phyloP scores from a whole-genome alignment of 2,329 filamentous ascomycete species.

The Penicillium sp. region DNA sequence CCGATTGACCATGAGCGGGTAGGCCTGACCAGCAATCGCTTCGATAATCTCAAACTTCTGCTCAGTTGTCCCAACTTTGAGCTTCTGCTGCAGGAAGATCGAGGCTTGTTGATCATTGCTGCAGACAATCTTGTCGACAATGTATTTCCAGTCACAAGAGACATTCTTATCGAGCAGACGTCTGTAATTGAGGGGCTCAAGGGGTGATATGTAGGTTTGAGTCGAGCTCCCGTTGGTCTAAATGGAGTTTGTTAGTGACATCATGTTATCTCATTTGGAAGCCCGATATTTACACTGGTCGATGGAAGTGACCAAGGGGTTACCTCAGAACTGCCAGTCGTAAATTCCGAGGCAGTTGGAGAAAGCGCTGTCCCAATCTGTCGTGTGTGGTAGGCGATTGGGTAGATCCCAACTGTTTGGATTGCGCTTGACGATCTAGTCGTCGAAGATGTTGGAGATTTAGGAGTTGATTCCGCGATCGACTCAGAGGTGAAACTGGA shows the following conservation, averaged over 20 bases:
- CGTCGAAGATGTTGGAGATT: constrained; percentile 27
- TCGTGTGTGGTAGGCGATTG: constrained; percentile 56
- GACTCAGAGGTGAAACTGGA: constrained; percentile 33
- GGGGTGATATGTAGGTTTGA: constrained; percentile 80
- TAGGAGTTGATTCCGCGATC: constrained; percentile 27
- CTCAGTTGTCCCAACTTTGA: constrained; percentile 92
- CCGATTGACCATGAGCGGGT: constrained; percentile 95
- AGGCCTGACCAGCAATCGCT: constrained; percentile 91
- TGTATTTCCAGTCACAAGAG: constrained; percentile 99
- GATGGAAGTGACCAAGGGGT: constrained; percentile 46
- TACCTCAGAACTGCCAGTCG: constrained; percentile 46
- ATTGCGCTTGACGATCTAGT: constrained; percentile 37
- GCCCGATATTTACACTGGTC: constrained; percentile 53
- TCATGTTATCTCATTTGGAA: constrained; percentile 27
- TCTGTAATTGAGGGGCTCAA: constrained; percentile 94
- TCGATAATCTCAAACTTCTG: constrained; percentile 98
- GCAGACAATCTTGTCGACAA: constrained; percentile 99
- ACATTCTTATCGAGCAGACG: constrained; percentile 93
- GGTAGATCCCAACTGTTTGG: constrained; percentile 42
- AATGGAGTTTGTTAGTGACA: background rate
- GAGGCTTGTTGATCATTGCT: constrained; percentile 99
- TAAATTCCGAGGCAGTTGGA: constrained; percentile 76
- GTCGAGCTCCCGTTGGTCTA: constrained; percentile 54
- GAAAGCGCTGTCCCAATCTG: constrained; percentile 69
- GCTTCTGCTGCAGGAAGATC: constrained; percentile 97